Evolutionary conservation across 345 rosid genomes (phyloP).

Genomic region (Acer yangbiense): DNA sequence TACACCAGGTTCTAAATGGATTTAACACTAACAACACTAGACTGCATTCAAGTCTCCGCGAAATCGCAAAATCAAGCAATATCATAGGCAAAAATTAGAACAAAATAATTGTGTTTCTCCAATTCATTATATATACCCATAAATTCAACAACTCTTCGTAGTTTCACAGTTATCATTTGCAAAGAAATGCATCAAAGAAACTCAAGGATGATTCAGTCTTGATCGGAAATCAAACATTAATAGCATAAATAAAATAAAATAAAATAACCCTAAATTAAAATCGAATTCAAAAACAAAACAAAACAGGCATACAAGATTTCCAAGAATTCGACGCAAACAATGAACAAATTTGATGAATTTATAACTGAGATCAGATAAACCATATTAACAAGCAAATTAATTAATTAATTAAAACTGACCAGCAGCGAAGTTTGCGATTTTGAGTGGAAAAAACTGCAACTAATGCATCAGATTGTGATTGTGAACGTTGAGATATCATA

Average conservation of each 20-base stretch:
- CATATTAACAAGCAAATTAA: neutral
- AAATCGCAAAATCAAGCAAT: neutral
- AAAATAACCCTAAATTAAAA: neutral
- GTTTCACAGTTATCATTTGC: neutral
- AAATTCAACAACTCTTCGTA: neutral
- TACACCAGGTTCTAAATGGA: neutral
- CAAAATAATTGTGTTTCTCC: neutral
- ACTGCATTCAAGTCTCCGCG: neutral
- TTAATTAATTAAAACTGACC: neutral
- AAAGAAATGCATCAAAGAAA: neutral
- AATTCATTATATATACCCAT: neutral
- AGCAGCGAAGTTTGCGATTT: neutral
- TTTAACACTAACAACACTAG: neutral
- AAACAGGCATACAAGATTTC: neutral
- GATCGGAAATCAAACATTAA: no score
- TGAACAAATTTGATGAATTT: neutral
- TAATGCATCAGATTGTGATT: neutral
- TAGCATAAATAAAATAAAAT: neutral
- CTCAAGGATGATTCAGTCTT: neutral
- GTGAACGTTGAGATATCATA: neutral
- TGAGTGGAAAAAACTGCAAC: neutral
- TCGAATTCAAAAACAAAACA: neutral
- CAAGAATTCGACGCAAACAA: neutral
- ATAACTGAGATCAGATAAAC: neutral
- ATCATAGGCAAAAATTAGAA: neutral